Base-by-base conservation (phyloP, 2,329 filamentous ascomycete genomes). In the Aureobasidium sp. region DNA sequence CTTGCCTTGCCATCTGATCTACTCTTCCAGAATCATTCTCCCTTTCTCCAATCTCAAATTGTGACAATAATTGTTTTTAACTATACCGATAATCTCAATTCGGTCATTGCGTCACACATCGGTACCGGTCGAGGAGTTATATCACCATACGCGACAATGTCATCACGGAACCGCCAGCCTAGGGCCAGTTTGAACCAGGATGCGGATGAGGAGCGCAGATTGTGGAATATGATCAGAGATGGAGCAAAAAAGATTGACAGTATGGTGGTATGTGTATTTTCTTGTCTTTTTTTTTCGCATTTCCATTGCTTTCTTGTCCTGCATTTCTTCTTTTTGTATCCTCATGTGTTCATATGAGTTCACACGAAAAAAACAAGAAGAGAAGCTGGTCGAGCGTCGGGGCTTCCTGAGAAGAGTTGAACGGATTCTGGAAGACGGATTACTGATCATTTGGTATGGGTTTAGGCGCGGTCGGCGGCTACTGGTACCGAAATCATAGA, bases 191-290 rank as follows among this genome's bases (percentile, higher is more conserved):
- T 78, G 31, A 73, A 78, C 64, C 76, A 79, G 60, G 78, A 80
- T 62, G 73, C 77, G 46, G 77, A 79, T 59, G 78, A 80, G 67
- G 78, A 80, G 67, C 71, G 76, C 33, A 71, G 75, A 17, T 67
- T 80, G 58, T 80, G 78, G 78, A 77, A 74, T 57, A 73, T 75
- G 61, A 77, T 80, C 61, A 73, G 73, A 55, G 70, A 71, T 43
- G 75, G 77, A 64, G 76, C 74, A 6, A 75, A 73, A 53, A 71
- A 75, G 47, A 74, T 78, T 29, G 78, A 79, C 61, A 68, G 66
- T 40, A 74, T 78, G 65, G 74, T 78, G 67, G 77, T 79, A 74
- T 70, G 76, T 68, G 15, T 57, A 15, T 23, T 31, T 33, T 61
- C n/a, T 45, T 33, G 27, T 23, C 38, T 31, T 27, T 9, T 27